Evolutionary conservation across 2,329 filamentous ascomycete genomes (phyloP), one percentile per base, ranked within the genome.

Genomic region (Ceratocystis huliohia): DNA sequence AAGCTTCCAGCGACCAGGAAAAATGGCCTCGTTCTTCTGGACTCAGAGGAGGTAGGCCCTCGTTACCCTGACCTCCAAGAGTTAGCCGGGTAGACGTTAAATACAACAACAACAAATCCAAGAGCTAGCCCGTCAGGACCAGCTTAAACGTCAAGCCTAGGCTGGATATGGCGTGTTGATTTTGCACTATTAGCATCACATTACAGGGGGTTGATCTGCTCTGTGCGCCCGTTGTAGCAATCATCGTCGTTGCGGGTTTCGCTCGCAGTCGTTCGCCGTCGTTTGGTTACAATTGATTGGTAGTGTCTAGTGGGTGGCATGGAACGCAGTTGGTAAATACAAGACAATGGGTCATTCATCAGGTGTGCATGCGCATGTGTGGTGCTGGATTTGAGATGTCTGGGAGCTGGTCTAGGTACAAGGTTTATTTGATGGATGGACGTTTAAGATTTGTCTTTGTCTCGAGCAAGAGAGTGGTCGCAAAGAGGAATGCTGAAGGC

Each of bases 221-320:
- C 53, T 57, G 53, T 57, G 53, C 53, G 53, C 53, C 53, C 53
- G 53, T 57, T 57, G 22, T 50, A 50, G 48, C 17, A 50, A 50
- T 50, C 48, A 50, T 50, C 48, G 48, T 50, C 48, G 48, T 20
- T 22, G 48, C 37, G 37, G 8, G 10, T 41, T 41, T 50, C 48
- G 48, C 22, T 22, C 7, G n/a, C 20, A 7, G n/a, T 48, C 46
- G 46, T n/a, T 48, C 46, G 46, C 46, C 8, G 5, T 48, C 13
- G 46, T 20, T 22, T 41, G 37, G 37, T 41, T 41, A 15, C 37
- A 15, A 41, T 41, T 41, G 37, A 41, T 41, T 41, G 37, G 46
- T 20, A 22, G 50, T 25, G 20, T 25, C 2, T 33, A 15, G 25
- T 30, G 1, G 28, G 15, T n/a, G 17, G 53, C 25, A 53, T 25